Conservation (phyloP, 805 yeast species). For the Yamadazyma endophytica region DNA sequence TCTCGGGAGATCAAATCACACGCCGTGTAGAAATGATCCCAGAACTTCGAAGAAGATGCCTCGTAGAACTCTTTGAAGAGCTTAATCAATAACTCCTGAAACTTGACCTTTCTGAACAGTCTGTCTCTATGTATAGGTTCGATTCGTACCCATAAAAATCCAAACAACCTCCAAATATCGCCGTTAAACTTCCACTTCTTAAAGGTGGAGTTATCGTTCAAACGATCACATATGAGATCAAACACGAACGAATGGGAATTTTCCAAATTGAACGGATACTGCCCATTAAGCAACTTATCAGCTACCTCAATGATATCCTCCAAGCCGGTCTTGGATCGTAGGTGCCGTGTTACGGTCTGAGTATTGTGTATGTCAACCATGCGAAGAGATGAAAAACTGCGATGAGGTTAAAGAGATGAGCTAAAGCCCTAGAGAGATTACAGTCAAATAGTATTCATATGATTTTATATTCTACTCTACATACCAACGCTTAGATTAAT, state of each 20-base stretch:
- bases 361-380: conserved; percentile 18
- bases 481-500: conserved; percentile 48
- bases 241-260: conserved; percentile 50
- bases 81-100: conserved; percentile 29
- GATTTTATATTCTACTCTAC: too few relatives aligned
- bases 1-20: conserved; percentile 15
- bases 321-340: conserved; percentile 51
- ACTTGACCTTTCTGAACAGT: conserved; percentile 36
- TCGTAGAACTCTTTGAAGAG: conserved; percentile 8
- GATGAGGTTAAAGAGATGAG: conserved; percentile 1
- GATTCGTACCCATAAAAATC: conserved; percentile 32
- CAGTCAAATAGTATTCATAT: background rate
- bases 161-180: conserved; percentile 50
- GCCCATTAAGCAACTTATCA: conserved; percentile 26
- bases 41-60: conserved; percentile 1
- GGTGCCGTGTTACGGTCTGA: conserved; percentile 51
- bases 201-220: conserved; percentile 44
- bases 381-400: conserved; percentile 3
- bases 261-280: conserved; percentile 46
- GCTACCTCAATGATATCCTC: conserved; percentile 36
- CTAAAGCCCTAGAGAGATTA: background rate
- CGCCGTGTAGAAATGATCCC: conserved; percentile 15
- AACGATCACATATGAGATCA: conserved; percentile 57
- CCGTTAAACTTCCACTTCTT: conserved; percentile 38
- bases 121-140: conserved; percentile 32